Evolutionary conservation across 768 basidiomycete species (phyloP), one percentile per base, ranked within the genome.

Genomic region (Lentinula guzmanii): DNA sequence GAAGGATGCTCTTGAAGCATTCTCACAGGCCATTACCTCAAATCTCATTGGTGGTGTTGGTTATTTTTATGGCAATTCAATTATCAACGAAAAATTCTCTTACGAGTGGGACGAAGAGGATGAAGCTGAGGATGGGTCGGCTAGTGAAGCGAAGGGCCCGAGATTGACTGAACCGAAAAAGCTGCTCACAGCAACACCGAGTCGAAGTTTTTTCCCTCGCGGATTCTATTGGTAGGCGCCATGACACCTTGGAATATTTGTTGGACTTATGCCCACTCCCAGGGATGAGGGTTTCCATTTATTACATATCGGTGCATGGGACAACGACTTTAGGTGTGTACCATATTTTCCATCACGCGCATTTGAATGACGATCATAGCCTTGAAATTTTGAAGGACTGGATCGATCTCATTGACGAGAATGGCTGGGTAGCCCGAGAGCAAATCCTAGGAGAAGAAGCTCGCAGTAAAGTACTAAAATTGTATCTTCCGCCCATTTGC

Each of bases 201-300:
- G 94, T 69, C 82, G 96, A 39, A 94, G 93, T 66, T 98, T 98
- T 79, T 98, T 98, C 79, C 95, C 95, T 0, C 81, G 95, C 71
- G 95, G 95, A 16, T 98, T 98, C 74, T 98, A 98, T 73, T 98
- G 95, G 91, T 91, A 72, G 11, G 39, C 10, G n/a, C 3, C 7
- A 9, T 18, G 48, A 52, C n/a, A 28, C 9, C 15, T 28, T 7
- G 39, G 15, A 4, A 24, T n/a, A 4, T 13, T 5, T 24, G 5
- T 21, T 42, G n/a, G 5, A 18, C 21, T 43, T 16, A 56, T 28
- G 15, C 24, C 31, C 28, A 53, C 48, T 52, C 18, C 10, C 67
- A 93, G 91, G 95, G 95, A 98, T 72, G 95, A 98, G 74, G 95
- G 95, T 1, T 98, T 98, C 79, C 95, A 98, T 74, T 75, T 98